Percentiles rank a stretch among this genome's conserved stretches.
These are phyloP conservation scores for Lipomyces starkeyi DNA, from an alignment of 805 yeast genomes.

Conservation along the genomic window DNA sequence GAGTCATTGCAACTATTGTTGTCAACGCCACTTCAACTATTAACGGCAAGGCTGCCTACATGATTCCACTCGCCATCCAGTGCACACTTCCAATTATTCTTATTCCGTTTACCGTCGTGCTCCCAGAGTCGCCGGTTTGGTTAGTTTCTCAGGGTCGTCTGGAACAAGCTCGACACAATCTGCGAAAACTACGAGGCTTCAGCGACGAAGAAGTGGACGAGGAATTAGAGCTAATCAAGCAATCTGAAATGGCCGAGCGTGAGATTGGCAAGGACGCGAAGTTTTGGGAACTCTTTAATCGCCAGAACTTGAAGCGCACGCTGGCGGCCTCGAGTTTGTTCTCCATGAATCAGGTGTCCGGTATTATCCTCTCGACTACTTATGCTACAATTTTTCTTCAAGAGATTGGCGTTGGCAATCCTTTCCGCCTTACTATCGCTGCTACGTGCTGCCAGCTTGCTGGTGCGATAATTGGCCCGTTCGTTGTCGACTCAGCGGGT, in stretches of 20 bases:
- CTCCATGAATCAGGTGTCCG: slow-evolving; percentile 20
- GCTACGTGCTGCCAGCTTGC: slow-evolving; percentile 21
- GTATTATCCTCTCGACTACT: slow-evolving; percentile 19
- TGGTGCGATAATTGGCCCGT: slow-evolving; percentile 20
- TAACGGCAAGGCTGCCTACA: not conserved
- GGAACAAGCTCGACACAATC: slow-evolving; percentile 8
- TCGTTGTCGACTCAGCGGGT: slow-evolving; percentile 14
- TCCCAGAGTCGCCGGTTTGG: slow-evolving; percentile 20
- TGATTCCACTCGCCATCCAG: slow-evolving; percentile 20
- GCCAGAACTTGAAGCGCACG: slow-evolving; percentile 18
- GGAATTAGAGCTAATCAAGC: slow-evolving; percentile 6
- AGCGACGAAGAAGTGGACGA: slow-evolving; percentile 11
- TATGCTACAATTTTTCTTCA: slow-evolving; percentile 16
- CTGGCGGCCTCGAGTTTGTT: slow-evolving; percentile 10
- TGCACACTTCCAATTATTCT: slow-evolving; percentile 15
- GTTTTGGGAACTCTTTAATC: slow-evolving; percentile 18
- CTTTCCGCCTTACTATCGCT: slow-evolving; percentile 13
- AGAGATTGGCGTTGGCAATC: slow-evolving; percentile 14
- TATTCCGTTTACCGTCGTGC: not conserved
- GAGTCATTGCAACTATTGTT: slow-evolving; percentile 17
- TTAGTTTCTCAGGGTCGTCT: slow-evolving; percentile 9
- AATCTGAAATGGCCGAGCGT: slow-evolving; percentile 6
- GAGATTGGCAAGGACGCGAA: not conserved
- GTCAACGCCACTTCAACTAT: slow-evolving; percentile 17
- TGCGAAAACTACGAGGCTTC: slow-evolving; percentile 16